phyloP scores from a whole-genome alignment of 2,329 filamentous ascomycete species.

The Botrytis fragariae region DNA sequence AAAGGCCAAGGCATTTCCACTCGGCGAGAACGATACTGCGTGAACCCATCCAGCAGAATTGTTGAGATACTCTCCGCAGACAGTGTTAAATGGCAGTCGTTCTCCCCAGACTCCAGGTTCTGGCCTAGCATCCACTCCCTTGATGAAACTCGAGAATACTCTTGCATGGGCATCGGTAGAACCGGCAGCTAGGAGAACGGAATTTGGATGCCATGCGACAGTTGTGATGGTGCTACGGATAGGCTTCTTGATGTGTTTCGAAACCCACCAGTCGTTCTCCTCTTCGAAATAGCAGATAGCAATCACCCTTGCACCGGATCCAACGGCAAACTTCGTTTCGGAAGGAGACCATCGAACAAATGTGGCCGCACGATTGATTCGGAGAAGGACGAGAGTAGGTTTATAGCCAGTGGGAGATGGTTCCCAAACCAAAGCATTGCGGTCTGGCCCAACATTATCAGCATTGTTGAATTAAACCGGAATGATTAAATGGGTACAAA shows the following conservation, averaged over 20 bases:
- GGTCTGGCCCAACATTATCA: constrained; percentile 56
- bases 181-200: constrained; percentile 87
- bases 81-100: constrained; percentile 93
- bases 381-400: constrained; percentile 91
- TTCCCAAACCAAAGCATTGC: constrained; percentile 98
- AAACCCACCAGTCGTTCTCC: constrained; percentile 99
- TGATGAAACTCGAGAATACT: constrained; percentile 94
- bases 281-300: constrained; percentile 98
- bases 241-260: constrained; percentile 98
- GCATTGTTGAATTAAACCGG: not conserved
- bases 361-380: constrained; percentile 94
- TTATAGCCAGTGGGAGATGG: constrained; percentile 91
- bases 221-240: constrained; percentile 96
- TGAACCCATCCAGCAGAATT: constrained; percentile 97
- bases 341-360: constrained; percentile 97
- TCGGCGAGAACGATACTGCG: constrained; percentile 87
- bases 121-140: constrained; percentile 83
- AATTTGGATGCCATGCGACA: constrained; percentile 96
- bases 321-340: constrained; percentile 96
- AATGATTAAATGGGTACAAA: constrained; percentile 41
- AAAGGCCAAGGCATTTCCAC: constrained; percentile 89
- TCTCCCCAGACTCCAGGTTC: constrained; percentile 92
- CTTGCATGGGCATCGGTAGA: constrained; percentile 96
- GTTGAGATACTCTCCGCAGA: constrained; percentile 94
- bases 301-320: constrained; percentile 91